Conservation (phyloP, 257 asterid genomes). For the Voacanga thouarsii region DNA sequence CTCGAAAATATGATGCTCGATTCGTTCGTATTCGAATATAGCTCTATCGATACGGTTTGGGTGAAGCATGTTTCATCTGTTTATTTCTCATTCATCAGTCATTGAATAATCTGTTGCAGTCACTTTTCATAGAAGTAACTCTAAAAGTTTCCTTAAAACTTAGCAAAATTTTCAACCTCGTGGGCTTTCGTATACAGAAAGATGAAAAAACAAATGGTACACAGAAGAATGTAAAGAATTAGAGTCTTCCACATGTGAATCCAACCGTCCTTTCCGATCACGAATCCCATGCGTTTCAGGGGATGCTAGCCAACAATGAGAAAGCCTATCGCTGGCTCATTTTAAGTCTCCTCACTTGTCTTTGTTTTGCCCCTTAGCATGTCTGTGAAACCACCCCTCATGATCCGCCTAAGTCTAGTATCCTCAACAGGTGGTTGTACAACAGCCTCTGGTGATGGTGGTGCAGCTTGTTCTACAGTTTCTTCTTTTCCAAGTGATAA, state of each 20-base stretch:
- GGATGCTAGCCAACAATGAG: neutral
- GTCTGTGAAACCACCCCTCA: constrained; percentile 86
- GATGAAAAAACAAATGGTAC: constrained; percentile 1
- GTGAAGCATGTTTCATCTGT: neutral
- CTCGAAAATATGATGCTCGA: too few species aligned
- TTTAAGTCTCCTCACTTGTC: constrained; percentile 46
- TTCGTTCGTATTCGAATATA: too few species aligned
- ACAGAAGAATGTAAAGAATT: constrained; percentile 1
- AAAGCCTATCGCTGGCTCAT: constrained; percentile 28
- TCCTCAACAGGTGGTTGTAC: constrained; percentile 63
- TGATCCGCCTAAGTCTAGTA: constrained; percentile 83
- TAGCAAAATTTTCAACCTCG: constrained; percentile 18
- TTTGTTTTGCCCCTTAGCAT: constrained; percentile 83
- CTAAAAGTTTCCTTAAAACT: neutral
- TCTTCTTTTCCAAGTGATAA: constrained; percentile 77
- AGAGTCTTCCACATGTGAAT: neutral
- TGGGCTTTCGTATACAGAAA: neutral
- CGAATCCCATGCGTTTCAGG: too few species aligned
- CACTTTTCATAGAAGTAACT: neutral
- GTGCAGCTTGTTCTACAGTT: constrained; percentile 37
- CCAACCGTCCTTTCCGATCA: neutral
- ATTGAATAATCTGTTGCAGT: neutral
- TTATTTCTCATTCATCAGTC: constrained; percentile 1
- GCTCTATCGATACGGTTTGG: too few species aligned
- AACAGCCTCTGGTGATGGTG: constrained; percentile 30